Evolutionary conservation across 2,329 filamentous ascomycete species (phyloP).

Genomic region (Paecilomyces dactylethromorphus): DNA sequence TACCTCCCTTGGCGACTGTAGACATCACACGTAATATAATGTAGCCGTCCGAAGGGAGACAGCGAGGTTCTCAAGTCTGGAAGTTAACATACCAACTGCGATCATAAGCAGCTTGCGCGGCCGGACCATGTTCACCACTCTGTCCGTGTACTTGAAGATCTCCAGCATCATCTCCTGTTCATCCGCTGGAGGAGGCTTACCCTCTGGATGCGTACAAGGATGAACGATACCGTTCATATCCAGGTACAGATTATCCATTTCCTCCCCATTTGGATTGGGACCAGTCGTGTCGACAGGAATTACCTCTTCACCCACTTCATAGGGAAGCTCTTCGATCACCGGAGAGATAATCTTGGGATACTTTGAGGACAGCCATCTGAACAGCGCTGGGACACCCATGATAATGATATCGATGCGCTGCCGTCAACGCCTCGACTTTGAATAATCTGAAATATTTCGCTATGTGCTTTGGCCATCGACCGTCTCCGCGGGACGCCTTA

Average conservation of each 20-base stretch:
- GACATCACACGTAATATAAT: constrained; percentile 18
- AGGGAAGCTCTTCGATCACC: constrained; percentile 78
- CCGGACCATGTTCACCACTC: constrained; percentile 97
- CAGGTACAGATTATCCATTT: constrained; percentile 95
- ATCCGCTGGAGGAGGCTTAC: constrained; percentile 79
- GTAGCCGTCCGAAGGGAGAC: constrained; percentile 19
- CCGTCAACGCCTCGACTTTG: background rate
- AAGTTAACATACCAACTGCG: constrained; percentile 62
- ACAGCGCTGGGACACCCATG: constrained; percentile 93
- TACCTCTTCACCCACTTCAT: constrained; percentile 72
- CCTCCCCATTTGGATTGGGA: constrained; percentile 93
- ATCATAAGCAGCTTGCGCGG: constrained; percentile 96
- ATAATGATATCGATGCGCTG: constrained; percentile 12
- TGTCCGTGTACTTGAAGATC: constrained; percentile 97
- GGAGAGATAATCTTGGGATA: constrained; percentile 95
- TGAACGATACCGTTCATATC: constrained; percentile 99
- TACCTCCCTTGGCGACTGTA: constrained; percentile 24
- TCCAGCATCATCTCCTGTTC: constrained; percentile 99
- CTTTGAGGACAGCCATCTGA: constrained; percentile 93
- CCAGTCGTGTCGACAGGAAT: constrained; percentile 79
- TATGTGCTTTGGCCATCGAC: constrained; percentile 11
- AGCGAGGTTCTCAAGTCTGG: constrained; percentile 5
- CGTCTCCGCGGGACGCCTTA: constrained; percentile 3
- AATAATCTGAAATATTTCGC: constrained; percentile 5
- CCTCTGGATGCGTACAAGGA: constrained; percentile 95